Conservation (phyloP, 139 green algal genomes). For the Desmodesmus armatus region DNA sequence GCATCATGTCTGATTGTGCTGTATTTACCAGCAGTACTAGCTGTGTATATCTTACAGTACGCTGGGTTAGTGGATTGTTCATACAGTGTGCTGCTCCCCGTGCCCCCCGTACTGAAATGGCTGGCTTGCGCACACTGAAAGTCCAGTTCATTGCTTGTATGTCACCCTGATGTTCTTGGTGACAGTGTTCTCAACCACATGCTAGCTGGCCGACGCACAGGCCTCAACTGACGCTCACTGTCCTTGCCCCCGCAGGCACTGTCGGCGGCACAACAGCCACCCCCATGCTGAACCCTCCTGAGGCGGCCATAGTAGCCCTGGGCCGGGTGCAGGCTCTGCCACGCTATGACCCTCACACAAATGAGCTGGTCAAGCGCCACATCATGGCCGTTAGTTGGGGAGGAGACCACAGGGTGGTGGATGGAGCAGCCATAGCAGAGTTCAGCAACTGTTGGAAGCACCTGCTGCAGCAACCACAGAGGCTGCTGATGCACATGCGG, state of each 20-base stretch:
- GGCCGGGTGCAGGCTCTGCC: slow-evolving; percentile 67
- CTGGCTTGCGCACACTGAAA: too few species aligned
- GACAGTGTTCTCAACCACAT: too few species aligned
- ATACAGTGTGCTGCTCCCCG: too few species aligned
- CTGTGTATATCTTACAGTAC: too few species aligned
- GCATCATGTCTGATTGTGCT: too few species aligned
- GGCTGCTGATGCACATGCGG: slow-evolving; percentile 76
- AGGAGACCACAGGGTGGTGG: slow-evolving; percentile 89
- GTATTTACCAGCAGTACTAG: too few species aligned
- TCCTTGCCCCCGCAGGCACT: slow-evolving; percentile 53
- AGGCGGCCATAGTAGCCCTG: slow-evolving; percentile 90
- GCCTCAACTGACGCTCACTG: background rate
- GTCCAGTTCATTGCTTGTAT: too few species aligned
- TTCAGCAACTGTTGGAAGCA: slow-evolving; percentile 77
- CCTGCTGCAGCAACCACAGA: slow-evolving; percentile 77
- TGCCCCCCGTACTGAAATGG: too few species aligned
- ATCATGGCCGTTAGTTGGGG: slow-evolving; percentile 75
- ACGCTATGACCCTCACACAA: slow-evolving; percentile 26
- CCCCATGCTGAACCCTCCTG: slow-evolving; percentile 79
- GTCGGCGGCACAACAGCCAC: slow-evolving; percentile 89
- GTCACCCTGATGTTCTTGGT: too few species aligned
- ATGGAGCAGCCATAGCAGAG: slow-evolving; percentile 85
- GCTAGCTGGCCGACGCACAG: too few species aligned
- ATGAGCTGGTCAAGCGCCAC: slow-evolving; percentile 20
- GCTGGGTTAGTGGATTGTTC: too few species aligned